A percentile compares a stretch with the other conserved stretches of the same genome.
Conservation (phyloP, 164 flowering plant species). For the grape (Vitis vinifera) region ASM3070453v1 NC_081813.1:4200001-4200500, state of each 20-base stretch:
- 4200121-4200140: no score
- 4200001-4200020: no score
- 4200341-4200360: constrained; percentile 99
- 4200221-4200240: no score
- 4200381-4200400: constrained; percentile 90
- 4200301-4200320: constrained; percentile 96
- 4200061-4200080: no score
- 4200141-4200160: no score
- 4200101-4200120: no score
- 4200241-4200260: background rate
- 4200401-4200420: constrained; percentile 27
- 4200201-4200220: no score
- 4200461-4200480: background rate
- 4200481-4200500: constrained; percentile 44
- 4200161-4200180: no score
- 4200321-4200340: constrained; percentile 97
- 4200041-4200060: no score
- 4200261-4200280: background rate
- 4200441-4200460: background rate
- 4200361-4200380: constrained; percentile 88
- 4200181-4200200: no score
- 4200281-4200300: constrained; percentile 94
- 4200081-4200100: no score
- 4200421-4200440: background rate
- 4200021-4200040: no score